Percentiles rank a stretch among this genome's conserved stretches.
Evolutionary conservation across 2,329 filamentous ascomycete genomes (phyloP).

Genomic region (Cladosporium sp.): DNA sequence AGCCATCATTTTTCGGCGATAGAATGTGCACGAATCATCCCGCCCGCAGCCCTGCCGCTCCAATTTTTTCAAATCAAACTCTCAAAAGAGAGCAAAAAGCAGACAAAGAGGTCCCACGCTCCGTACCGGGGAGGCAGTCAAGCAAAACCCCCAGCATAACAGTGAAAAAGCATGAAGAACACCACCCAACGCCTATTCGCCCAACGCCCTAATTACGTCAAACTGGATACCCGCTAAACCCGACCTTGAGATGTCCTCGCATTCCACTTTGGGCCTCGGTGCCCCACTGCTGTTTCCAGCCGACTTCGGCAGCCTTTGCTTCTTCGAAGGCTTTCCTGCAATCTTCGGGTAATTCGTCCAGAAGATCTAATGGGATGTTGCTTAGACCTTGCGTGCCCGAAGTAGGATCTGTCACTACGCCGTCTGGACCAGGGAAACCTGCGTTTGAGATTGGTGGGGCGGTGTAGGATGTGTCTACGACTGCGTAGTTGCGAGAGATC

Average conservation of each 20-base stretch:
- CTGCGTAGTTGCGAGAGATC: slow-evolving; percentile 58
- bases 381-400: slow-evolving; percentile 53
- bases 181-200: slow-evolving; percentile 29
- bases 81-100: neutral
- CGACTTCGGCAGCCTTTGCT: slow-evolving; percentile 59
- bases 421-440: slow-evolving; percentile 57
- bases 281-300: slow-evolving; percentile 73
- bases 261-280: slow-evolving; percentile 58
- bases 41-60: too few species aligned
- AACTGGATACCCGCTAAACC: slow-evolving; percentile 48
- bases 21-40: too few species aligned
- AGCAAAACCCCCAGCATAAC: neutral
- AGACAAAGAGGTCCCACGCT: too few species aligned
- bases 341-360: slow-evolving; percentile 62
- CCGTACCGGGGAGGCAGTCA: neutral
- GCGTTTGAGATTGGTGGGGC: slow-evolving; percentile 55
- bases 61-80: too few species aligned
- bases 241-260: slow-evolving; percentile 44
- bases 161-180: neutral
- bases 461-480: slow-evolving; percentile 58
- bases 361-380: slow-evolving; percentile 62
- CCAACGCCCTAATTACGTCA: slow-evolving; percentile 35
- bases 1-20: too few species aligned
- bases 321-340: slow-evolving; percentile 70
- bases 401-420: slow-evolving; percentile 43